These are phyloP conservation scores for Globisporangium recalcitrans DNA, from an alignment of 352 stramenopile species.

Conservation along the genomic window DNA sequence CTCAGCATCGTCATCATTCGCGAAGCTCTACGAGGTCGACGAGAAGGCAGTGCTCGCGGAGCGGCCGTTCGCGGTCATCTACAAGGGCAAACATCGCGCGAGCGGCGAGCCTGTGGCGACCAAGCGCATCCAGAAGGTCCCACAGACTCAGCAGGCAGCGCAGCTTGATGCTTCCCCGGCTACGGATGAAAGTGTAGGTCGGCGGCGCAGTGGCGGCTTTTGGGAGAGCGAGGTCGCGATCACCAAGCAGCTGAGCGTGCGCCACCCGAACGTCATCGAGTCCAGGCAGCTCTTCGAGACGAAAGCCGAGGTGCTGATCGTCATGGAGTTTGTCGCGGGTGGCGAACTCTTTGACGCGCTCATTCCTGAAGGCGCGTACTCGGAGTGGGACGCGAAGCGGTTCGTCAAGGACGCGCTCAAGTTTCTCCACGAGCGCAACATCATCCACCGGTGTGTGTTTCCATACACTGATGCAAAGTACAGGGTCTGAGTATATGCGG, in stretches of 20 bases:
- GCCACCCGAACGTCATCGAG: slow-evolving; percentile 54
- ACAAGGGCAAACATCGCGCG: slow-evolving; percentile 30
- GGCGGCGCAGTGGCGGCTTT: slow-evolving; percentile 1
- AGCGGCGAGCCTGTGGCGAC: slow-evolving; percentile 37
- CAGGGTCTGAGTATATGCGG: neutral
- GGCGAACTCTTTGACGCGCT: slow-evolving; percentile 70
- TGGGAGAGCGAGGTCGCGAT: slow-evolving; percentile 53
- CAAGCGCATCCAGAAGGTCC: slow-evolving; percentile 59
- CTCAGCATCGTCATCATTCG: slow-evolving; percentile 22
- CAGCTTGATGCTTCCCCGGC: neutral
- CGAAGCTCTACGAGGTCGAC: slow-evolving; percentile 38
- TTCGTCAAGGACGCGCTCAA: slow-evolving; percentile 47
- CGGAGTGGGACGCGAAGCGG: slow-evolving; percentile 56
- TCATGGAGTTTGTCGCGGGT: slow-evolving; percentile 53
- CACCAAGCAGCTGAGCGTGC: slow-evolving; percentile 37
- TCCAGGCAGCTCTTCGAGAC: slow-evolving; percentile 51
- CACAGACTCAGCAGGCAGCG: neutral
- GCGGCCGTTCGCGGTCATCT: slow-evolving; percentile 45
- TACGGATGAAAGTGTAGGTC: too few relatives aligned
- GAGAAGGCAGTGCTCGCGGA: slow-evolving; percentile 38
- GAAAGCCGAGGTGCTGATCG: slow-evolving; percentile 40
- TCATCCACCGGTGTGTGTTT: slow-evolving; percentile 51
- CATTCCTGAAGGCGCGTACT: slow-evolving; percentile 70
- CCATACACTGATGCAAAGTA: neutral
- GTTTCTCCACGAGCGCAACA: slow-evolving; percentile 61